These are phyloP conservation scores for Globisporangium heterothallicum DNA, from an alignment of 352 stramenopile species.

Conservation along the genomic window DNA sequence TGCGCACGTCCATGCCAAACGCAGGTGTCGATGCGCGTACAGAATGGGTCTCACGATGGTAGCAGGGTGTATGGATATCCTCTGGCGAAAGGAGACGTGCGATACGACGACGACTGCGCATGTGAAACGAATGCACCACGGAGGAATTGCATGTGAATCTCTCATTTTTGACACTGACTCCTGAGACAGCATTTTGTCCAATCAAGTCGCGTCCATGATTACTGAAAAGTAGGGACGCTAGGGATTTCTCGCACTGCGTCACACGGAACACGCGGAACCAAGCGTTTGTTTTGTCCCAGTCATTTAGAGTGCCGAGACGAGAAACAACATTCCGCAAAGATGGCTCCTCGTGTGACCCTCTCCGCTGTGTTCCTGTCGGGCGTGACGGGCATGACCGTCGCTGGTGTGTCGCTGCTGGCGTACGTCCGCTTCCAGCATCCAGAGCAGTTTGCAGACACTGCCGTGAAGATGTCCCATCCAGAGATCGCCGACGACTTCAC, in stretches of 20 bases:
- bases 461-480: slow-evolving; percentile 69
- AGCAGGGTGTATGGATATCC: no score
- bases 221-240: background rate
- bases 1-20: no score
- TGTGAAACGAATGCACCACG: no score
- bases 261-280: background rate
- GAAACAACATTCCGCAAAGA: slow-evolving; percentile 7
- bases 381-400: slow-evolving; percentile 75
- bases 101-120: no score
- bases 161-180: no score
- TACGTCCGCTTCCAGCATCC: slow-evolving; percentile 83
- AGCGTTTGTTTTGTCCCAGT: background rate
- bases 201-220: background rate
- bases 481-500: slow-evolving; percentile 68
- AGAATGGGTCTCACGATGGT: no score
- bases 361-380: slow-evolving; percentile 60
- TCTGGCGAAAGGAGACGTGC: no score
- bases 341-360: slow-evolving; percentile 45
- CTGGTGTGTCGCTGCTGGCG: slow-evolving; percentile 71
- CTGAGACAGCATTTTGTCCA: no score
- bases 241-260: background rate
- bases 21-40: no score
- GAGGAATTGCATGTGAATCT: no score
- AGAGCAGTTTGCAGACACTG: slow-evolving; percentile 77
- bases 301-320: background rate